Base-by-base conservation (phyloP, 139 green algal species). In the Closterium sp. region DNA sequence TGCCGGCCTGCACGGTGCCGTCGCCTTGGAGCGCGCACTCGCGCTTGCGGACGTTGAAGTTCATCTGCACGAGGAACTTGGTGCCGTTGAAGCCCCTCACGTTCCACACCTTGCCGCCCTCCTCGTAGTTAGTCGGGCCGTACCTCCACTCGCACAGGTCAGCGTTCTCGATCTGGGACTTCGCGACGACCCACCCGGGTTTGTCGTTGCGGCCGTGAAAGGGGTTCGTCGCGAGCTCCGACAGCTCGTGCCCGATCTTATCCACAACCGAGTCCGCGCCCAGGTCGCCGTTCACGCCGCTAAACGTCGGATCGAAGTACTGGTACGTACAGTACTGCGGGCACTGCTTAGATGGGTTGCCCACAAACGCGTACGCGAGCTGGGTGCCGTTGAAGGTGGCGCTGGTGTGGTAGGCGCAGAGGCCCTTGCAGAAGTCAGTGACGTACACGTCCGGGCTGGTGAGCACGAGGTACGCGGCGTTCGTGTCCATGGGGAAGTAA, bases 71-170 rank as follows among this genome's bases (percentile, higher is more conserved):
- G 9, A 91, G 31, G 34, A 42, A 91, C 22, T 91, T 91, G 22
- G 32, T 85, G 34, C 28, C 28, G 34, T 91, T 91, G 34, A 85
- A 32, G 9, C 88, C 88, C 21, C 2, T 27, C 0, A 89, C 29
- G 30, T 89, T 89, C 29, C 30, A 89, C 21, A 42, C 86, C 29
- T 28, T 42, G 86, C 86, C 29, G 1, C 30, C 31, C 28, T 42
- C 29, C 31, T 89, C 30, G 86, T 28, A 89, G 24, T 31, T 85
- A 28, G 22, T 28, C 7, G 70, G 21, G 19, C 88, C 88, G 31
- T 91, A 91, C 45, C n/a, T 31, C 88, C 88, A 91, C 34, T 91
- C 88, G 34, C 88, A 91, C 45, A 91, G 45, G 34, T 91, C 88
- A 11, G 88, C 88, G 31, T 91, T 91, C 88, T 91, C 88, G 73